phyloP scores from a whole-genome alignment of 2,329 filamentous ascomycete species.

The Pseudodiploospora longispora region DNA sequence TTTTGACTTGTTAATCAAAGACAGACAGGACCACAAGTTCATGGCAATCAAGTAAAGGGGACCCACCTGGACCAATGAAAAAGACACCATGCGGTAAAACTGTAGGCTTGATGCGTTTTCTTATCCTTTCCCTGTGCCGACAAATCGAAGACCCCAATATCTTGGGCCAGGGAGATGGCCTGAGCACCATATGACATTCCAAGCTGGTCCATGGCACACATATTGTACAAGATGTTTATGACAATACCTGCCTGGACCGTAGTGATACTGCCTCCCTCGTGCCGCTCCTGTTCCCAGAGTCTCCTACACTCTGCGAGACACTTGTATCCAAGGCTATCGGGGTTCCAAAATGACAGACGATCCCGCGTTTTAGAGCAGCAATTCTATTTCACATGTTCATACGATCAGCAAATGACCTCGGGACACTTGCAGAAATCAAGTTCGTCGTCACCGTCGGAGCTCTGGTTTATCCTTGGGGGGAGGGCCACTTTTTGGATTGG shows the following conservation, averaged over 20 bases:
- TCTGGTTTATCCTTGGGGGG: too few relatives aligned
- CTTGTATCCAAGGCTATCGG: constrained; percentile 3
- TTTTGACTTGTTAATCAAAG: not conserved
- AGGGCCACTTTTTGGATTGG: not conserved
- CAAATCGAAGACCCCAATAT: not conserved
- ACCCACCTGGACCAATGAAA: constrained; percentile 5
- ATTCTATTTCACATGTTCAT: not conserved
- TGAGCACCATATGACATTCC: not conserved
- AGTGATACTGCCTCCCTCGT: not conserved
- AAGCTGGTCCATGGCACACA: not conserved
- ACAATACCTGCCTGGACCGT: constrained; percentile 5
- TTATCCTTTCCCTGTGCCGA: too few relatives aligned
- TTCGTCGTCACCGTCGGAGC: too few relatives aligned
- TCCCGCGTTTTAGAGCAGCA: not conserved
- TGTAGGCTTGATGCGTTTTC: not conserved
- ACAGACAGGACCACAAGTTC: not conserved
- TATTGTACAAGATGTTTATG: constrained; percentile 4
- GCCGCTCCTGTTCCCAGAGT: constrained; percentile 4
- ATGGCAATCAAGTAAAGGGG: not conserved
- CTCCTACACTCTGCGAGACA: constrained; percentile 4
- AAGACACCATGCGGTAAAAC: constrained; percentile 5
- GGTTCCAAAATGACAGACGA: constrained; percentile 6
- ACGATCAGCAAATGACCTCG: too few relatives aligned
- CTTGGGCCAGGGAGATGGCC: not conserved
- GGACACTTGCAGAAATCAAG: too few relatives aligned